Conservation (phyloP, 2,329 filamentous ascomycete genomes). For the Diaporthe vexans region DNA sequence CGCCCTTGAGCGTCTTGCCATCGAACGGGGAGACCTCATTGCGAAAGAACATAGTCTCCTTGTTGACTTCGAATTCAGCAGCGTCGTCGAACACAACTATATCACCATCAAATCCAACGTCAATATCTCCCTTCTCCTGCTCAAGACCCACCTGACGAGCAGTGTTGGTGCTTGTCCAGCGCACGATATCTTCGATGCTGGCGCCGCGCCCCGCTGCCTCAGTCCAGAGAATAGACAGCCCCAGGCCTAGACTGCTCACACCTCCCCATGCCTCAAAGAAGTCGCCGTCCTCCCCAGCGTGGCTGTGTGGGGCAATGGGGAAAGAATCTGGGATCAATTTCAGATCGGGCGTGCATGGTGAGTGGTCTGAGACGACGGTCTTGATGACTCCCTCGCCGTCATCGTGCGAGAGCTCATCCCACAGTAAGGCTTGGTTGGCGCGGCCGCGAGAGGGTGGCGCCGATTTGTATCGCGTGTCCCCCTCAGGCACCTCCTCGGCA, state of each 20-base stretch:
- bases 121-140: slow-evolving; percentile 83
- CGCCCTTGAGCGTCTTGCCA: slow-evolving; percentile 80
- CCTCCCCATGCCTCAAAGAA: slow-evolving; percentile 98
- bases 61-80: slow-evolving; percentile 80
- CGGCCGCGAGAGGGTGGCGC: slow-evolving; percentile 90
- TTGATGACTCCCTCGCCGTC: slow-evolving; percentile 81
- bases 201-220: slow-evolving; percentile 69
- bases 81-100: slow-evolving; percentile 92
- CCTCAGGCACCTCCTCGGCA: slow-evolving; percentile 84
- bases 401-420: slow-evolving; percentile 79
- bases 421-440: slow-evolving; percentile 86
- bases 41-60: slow-evolving; percentile 90
- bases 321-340: slow-evolving; percentile 86
- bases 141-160: slow-evolving; percentile 88
- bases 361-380: slow-evolving; percentile 95
- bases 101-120: slow-evolving; percentile 88
- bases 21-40: slow-evolving; percentile 95
- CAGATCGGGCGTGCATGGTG: slow-evolving; percentile 93
- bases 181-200: slow-evolving; percentile 82
- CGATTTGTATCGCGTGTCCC: slow-evolving; percentile 94
- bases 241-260: slow-evolving; percentile 94
- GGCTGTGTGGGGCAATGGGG: slow-evolving; percentile 48
- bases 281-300: slow-evolving; percentile 65
- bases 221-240: slow-evolving; percentile 90
- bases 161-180: slow-evolving; percentile 88